Conservation (phyloP, 441 rosid species). For the Cnidoscolus chayamansa region DNA sequence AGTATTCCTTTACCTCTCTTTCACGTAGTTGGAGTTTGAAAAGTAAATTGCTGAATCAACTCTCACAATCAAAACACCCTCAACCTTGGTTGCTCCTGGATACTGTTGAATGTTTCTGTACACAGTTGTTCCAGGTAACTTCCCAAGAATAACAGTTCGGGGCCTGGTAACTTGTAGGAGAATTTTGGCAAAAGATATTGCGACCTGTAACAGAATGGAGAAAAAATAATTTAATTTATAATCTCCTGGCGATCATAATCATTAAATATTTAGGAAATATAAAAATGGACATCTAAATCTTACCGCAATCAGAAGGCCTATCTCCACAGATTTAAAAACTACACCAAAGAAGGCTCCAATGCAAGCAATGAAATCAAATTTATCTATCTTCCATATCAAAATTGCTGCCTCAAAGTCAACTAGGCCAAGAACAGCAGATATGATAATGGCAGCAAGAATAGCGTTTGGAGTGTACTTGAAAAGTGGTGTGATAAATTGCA, state of each 20-base stretch:
- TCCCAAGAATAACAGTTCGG: slow-evolving; percentile 78
- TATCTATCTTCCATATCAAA: slow-evolving; percentile 84
- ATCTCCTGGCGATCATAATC: not conserved
- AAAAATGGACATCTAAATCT: slow-evolving; percentile 21
- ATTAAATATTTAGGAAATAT: too few relatives aligned
- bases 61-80: slow-evolving; percentile 67
- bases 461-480: slow-evolving; percentile 96
- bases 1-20: slow-evolving; percentile 51
- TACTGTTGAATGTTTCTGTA: slow-evolving; percentile 76
- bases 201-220: slow-evolving; percentile 42
- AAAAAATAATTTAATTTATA: not conserved
- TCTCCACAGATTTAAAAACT: slow-evolving; percentile 69
- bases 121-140: slow-evolving; percentile 65
- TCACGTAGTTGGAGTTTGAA: slow-evolving; percentile 84
- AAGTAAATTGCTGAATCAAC: slow-evolving; percentile 94
- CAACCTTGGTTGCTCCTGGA: slow-evolving; percentile 70
- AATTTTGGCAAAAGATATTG: slow-evolving; percentile 86
- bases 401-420: slow-evolving; percentile 62
- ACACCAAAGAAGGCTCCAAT: slow-evolving; percentile 96
- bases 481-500: slow-evolving; percentile 80
- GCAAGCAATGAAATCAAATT: slow-evolving; percentile 86
- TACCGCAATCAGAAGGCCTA: slow-evolving; percentile 86
- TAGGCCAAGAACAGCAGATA: slow-evolving; percentile 72
- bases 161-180: slow-evolving; percentile 92
- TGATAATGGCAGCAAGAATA: slow-evolving; percentile 80